Conservation (phyloP, 176 grass and related monocot species). For the Melocanna baccifera region DNA sequence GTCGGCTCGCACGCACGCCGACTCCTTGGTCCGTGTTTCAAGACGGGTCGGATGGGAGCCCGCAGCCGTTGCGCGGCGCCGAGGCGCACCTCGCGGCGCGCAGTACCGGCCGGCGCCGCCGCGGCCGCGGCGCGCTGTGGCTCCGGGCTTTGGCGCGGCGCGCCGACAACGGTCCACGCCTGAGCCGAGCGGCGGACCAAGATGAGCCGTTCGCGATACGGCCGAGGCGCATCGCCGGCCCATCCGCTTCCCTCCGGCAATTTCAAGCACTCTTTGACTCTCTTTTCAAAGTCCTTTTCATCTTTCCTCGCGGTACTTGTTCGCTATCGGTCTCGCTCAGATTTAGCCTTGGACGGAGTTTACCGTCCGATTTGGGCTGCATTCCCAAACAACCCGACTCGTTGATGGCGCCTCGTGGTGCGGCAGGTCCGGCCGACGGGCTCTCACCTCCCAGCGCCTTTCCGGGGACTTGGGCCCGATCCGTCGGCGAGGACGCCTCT, state of each 20-base stretch:
- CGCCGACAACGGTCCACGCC: no score
- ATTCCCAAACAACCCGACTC: slow-evolving; percentile 45
- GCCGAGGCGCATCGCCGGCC: slow-evolving; percentile 13
- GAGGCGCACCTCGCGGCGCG: no score
- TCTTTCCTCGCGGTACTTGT: slow-evolving; percentile 66
- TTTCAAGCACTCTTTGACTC: slow-evolving; percentile 73
- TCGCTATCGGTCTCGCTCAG: slow-evolving; percentile 49
- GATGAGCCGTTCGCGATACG: not conserved
- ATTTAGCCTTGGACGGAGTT: slow-evolving; percentile 50
- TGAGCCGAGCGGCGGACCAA: not conserved
- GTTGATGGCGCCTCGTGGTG: slow-evolving; percentile 49
- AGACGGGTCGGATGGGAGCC: slow-evolving; percentile 25
- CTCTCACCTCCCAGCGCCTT: no score
- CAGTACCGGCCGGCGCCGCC: no score
- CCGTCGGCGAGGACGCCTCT: slow-evolving; percentile 47
- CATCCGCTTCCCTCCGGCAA: slow-evolving; percentile 29
- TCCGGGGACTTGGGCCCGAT: slow-evolving; percentile 51
- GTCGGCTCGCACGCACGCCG: slow-evolving; percentile 28
- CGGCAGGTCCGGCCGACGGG: slow-evolving; percentile 48
- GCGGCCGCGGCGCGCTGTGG: no score
- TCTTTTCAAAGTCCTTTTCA: slow-evolving; percentile 80
- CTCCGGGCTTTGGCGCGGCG: no score
- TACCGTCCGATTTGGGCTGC: slow-evolving; percentile 39
- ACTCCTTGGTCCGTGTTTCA: not conserved
- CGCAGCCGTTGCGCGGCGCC: no score